phyloP scores from a whole-genome alignment of 2,329 filamentous ascomycete species.

The Aspergillus pseudoterreus region DNA sequence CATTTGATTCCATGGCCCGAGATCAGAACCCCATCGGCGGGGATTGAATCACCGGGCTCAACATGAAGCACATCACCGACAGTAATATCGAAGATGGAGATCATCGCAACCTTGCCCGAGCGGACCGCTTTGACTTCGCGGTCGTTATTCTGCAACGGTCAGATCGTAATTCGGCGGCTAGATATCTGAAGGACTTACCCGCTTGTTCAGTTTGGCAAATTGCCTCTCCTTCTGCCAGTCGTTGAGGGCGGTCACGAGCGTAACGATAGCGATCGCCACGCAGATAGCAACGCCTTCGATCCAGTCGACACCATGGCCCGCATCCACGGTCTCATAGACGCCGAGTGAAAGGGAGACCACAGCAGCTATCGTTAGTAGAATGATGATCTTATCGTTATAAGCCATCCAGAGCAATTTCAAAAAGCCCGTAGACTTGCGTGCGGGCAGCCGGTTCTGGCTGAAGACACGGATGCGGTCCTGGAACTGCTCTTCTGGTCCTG shows the following conservation, averaged over 20 bases:
- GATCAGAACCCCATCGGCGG: constrained; percentile 68
- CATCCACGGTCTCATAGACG: constrained; percentile 62
- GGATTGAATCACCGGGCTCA: constrained; percentile 66
- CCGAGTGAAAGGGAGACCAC: constrained; percentile 66
- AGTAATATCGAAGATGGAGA: constrained; percentile 64
- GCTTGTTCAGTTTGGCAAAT: constrained; percentile 59
- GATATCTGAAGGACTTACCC: constrained; percentile 23
- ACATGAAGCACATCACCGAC: constrained; percentile 68
- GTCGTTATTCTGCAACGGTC: constrained; percentile 54
- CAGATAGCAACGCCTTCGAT: constrained; percentile 66
- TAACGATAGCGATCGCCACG: constrained; percentile 62
- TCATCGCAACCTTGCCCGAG: constrained; percentile 60
- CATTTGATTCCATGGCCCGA: constrained; percentile 64
- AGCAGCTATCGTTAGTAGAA: constrained; percentile 65
- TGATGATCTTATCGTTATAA: constrained; percentile 71
- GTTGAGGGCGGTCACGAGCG: constrained; percentile 60
- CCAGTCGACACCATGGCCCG: constrained; percentile 55
- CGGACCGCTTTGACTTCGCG: constrained; percentile 64
- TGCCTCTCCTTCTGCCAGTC: constrained; percentile 67
- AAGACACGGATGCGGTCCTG: constrained; percentile 59
- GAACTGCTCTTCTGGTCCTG: constrained; percentile 34
- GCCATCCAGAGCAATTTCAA: constrained; percentile 63
- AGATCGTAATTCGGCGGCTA: background rate
- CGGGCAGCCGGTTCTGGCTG: constrained; percentile 59
- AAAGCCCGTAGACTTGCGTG: constrained; percentile 61